Evolutionary conservation across 768 basidiomycete genomes (phyloP), one percentile per base, ranked within the genome.

Genomic region (Boletus sp.): DNA sequence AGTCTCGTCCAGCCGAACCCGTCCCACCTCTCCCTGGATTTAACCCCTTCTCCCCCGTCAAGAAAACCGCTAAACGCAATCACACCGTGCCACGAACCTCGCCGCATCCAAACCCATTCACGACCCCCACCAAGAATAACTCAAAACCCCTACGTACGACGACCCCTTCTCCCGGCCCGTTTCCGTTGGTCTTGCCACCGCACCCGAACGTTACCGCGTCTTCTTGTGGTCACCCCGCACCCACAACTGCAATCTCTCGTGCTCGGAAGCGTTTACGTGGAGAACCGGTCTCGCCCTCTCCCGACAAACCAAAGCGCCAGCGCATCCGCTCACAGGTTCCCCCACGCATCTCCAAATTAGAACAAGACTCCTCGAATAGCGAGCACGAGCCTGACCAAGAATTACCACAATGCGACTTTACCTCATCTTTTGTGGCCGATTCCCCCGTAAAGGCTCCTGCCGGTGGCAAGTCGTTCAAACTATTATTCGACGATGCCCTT

Each of bases 201-300:
- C 38, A 51, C 38, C 39, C 34, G 25, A 33, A 29, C 30, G 6
- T 32, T 19, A 25, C 17, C 27, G 55, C 63, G 23, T 47, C 60
- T n/a, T 64, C 67, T 21, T 59, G 59, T 27, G 59, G 47, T 14
- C 58, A 57, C n/a, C 53, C 56, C 7, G 64, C 60, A 6, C 64
- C 73, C 19, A 68, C 63, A 44, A 73, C 66, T 46, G 81, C 87
- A 13, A 69, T 90, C 30, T 79, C 78, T 25, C 80, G 87, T 33
- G 90, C 90, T 21, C 82, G 89, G 35, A 92, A 92, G 67, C 84
- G 90, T 51, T 77, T 92, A 17, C 82, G 90, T 32, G 90, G 90
- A 27, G 90, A 92, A 64, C 84, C 84, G 1, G 88, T 92, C 2
- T 91, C 90, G 0, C 90, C 90, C 4, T 89, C 90, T 17, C 90